Base-by-base conservation (phyloP, 1,139 yeast genomes). In the Meyerozyma elateridarum region DNA sequence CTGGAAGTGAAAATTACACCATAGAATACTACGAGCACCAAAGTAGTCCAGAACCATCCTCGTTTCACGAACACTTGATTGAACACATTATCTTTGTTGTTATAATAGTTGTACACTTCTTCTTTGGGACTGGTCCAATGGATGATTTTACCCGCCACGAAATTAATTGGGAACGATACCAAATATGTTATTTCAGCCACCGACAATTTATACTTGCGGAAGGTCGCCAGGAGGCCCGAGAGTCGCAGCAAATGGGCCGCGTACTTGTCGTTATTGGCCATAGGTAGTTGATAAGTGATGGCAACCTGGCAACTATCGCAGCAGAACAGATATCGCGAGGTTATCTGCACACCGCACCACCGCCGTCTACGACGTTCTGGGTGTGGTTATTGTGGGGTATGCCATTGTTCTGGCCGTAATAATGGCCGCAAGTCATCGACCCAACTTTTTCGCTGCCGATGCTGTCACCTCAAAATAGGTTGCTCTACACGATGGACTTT, bases 11-110 rank as follows among this genome's bases (percentile, higher is more conserved):
- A 19, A 4, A 28, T 36, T 5, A 37, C 22, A 2, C 37, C 48
- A 37, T 65, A 66, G 39, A 64, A 67, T 5, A 45, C 33, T 1
- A 48, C 36, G 6, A 67, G 42, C 12, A 45, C 52, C 3, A 59
- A 15, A 0, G 88, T 70, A 1, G 96, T 88, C 97, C 97, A 91
- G 11, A 77, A 70, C 98, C 98, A 91, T 3, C 96, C 97, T 25
- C 69, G 69, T 49, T 91, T 91, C 27, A 89, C 96, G 52, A 91
- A 84, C 4, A 71, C 33, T 20, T 70, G 71, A 54, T 91, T 91
- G 40, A 89, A 53, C 13, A 88, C 29, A 52, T 84, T 84, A 27
- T 69, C 58, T 52, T 80, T 82, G 38, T 73, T 60, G 36, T 81
- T 75, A 54, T 79, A 83, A 50, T 74, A 76, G 48, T 72, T 74